Evolutionary conservation across 805 yeast genomes (phyloP), one percentile per base, ranked within the genome.

Genomic region (Ascoidea tarda): DNA sequence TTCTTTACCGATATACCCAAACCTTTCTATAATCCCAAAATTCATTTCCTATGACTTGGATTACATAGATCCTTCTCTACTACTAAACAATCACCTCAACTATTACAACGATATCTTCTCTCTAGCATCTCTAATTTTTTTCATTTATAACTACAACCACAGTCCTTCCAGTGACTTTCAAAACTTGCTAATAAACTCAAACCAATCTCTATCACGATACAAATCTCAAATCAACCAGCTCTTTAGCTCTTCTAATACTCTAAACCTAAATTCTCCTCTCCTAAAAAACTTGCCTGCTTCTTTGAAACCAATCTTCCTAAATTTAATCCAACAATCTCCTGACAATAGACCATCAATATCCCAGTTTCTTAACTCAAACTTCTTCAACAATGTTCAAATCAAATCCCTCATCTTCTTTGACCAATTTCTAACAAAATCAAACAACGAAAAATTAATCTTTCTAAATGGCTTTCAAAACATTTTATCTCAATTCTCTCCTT

Each of bases 1-100:
- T 58, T 69, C 87, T 48, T 86, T 87, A 60, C 84, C 83, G 50
- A 38, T 14, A 10, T 38, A 38, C 14, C 44, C 44, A 38, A 38
- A 38, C 14, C 75, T 78, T 56, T 89, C 88, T 5, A 69, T 93
- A 50, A 74, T 87, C 51, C 96, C 97, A 1, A 55, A 66, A 0
- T 87, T 84, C 63, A 72, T 87, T 57, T 84, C 82, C 57, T 66
- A 86, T 16, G 81, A 84, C 57, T 72, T 85, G 58, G 81, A 84
- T 62, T 93, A 75, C 63, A 69, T 86, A 1, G 93, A 96, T 0
- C 99, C 99, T 0, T 96, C 89, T 61, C 69, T 91, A 42, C 71
- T 90, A 0, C 59, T 83, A 5, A 88, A 87, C 55, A 76, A 76
- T 52, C 73, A 75, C 28, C 69, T 87, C 3, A 79, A 78, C 42